Evolutionary conservation across 148 eudicot genomes (phyloP), one percentile per base, ranked within the genome.

Genomic region (Persicaria maculosa): DNA sequence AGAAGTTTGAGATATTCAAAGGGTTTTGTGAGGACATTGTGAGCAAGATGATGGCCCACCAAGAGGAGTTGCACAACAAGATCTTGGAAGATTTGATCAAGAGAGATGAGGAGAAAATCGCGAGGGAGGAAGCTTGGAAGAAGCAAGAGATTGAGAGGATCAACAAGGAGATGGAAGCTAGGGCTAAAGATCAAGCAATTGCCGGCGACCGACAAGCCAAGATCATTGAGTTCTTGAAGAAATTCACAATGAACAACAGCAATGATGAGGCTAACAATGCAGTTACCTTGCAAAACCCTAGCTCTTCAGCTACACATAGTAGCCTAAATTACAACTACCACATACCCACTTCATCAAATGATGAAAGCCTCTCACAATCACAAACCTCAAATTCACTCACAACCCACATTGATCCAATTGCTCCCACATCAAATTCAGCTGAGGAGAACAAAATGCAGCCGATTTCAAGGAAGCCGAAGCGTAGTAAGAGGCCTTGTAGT

Each of bases 61-160:
- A 93, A 81, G 97, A 93, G 46, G 81, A 89, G 72, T 72, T 91
- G 36, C 93, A 93, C 46, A 83, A 84, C 47, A 93, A 86, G 84
- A 81, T 93, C n/a, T 77, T 93, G 3, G 84, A 86, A 64, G 97
- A 91, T 68, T 89, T 93, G 85, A 72, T 84, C 58, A 93, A 80
- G 76, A 84, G 89, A 77, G 97, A 93, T 53, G 86, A 93, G 20
- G 94, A 84, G 47, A 86, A 85, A 80, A 83, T 80, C 47, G 89
- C 90, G 0, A 89, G 83, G 44, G 95, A 94, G 53, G 95, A 94
- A 54, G 91, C 89, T 72, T 90, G 98, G 98, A 89, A 80, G 78
- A 84, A 80, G 75, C 84, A 88, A 82, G 93, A 94, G 36, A 75
- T 84, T 81, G 93, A 88, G 65, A 86, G 85, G 82, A 79, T 90